Percentiles rank a stretch among this genome's conserved stretches.
These are phyloP conservation scores for Tremella fuciformis DNA, from an alignment of 768 basidiomycete genomes.

Conservation along the genomic window DNA sequence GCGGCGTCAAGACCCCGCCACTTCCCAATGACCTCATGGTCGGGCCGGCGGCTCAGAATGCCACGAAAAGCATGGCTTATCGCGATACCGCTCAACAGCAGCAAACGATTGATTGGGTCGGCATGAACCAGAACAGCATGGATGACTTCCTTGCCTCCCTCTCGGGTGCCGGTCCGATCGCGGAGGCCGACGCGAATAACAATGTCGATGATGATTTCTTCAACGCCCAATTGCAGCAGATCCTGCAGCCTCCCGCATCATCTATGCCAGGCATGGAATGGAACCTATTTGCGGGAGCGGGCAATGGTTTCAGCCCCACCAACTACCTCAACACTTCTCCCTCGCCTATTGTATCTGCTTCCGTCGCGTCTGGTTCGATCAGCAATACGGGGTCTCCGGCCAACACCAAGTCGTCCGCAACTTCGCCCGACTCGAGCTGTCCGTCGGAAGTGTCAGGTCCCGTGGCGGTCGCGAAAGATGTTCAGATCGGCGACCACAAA, in stretches of 20 bases:
- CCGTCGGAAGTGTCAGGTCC: conserved; percentile 17
- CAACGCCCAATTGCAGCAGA: conserved; percentile 34
- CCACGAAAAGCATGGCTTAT: conserved; percentile 26
- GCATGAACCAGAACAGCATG: conserved; percentile 32
- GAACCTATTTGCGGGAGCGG: conserved; percentile 10
- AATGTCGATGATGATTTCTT: conserved; percentile 31
- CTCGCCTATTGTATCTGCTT: conserved; percentile 29
- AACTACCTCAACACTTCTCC: conserved; percentile 50
- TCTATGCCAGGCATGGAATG: conserved; percentile 21
- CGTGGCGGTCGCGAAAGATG: conserved; percentile 11
- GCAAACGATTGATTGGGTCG: conserved; percentile 24
- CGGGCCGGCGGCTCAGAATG: neutral
- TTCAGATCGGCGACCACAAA: neutral
- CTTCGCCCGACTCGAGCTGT: conserved; percentile 2
- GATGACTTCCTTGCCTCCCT: conserved; percentile 43
- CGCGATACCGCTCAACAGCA: conserved; percentile 21
- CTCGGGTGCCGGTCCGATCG: conserved; percentile 10
- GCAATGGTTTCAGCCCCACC: conserved; percentile 34
- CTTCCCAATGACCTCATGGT: neutral
- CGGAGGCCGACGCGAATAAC: conserved; percentile 7
- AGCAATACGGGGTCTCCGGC: conserved; percentile 7
- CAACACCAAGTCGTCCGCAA: conserved; percentile 19
- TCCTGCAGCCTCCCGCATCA: conserved; percentile 19
- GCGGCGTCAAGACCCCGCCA: neutral
- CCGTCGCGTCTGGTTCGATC: conserved; percentile 11